These are phyloP conservation scores for Monosporascus sp. DNA, from an alignment of 2,329 filamentous ascomycete species.

Conservation along the genomic window DNA sequence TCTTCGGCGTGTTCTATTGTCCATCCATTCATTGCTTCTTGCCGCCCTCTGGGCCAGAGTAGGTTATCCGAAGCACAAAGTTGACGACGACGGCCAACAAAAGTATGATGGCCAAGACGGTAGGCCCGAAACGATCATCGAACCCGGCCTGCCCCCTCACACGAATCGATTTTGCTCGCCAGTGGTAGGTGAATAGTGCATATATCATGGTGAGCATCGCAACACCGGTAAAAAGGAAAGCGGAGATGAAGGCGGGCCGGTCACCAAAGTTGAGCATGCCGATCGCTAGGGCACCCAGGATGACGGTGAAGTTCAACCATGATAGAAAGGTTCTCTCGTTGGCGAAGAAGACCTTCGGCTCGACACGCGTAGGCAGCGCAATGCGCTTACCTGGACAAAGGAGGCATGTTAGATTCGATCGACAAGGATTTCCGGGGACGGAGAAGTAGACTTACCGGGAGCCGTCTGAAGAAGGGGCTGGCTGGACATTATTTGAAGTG, in stretches of 20 bases:
- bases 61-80: constrained; percentile 74
- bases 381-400: constrained; percentile 82
- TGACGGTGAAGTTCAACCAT: constrained; percentile 99
- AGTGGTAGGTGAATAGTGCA: constrained; percentile 91
- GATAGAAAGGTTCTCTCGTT: constrained; percentile 99
- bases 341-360: constrained; percentile 99
- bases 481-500: constrained; percentile 67
- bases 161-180: constrained; percentile 89
- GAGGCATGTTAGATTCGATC: too few relatives aligned
- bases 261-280: constrained; percentile 98
- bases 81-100: constrained; percentile 91
- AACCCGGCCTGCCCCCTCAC: constrained; percentile 91
- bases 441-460: constrained; percentile 56
- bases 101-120: constrained; percentile 79
- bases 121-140: constrained; percentile 92
- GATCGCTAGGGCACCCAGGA: constrained; percentile 92
- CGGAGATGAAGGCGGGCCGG: constrained; percentile 85
- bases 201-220: constrained; percentile 95
- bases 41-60: constrained; percentile 32
- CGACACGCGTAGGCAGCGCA: constrained; percentile 92
- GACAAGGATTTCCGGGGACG: neutral
- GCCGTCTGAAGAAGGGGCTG: constrained; percentile 94
- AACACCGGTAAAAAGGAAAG: constrained; percentile 88
- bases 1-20: too few relatives aligned
- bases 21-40: constrained; percentile 20